A percentile compares a stretch with the other conserved stretches of the same genome.
These are phyloP conservation scores for Thermochaetoides dissita DNA, from an alignment of 2,329 filamentous ascomycete species.

Conservation along the genomic window DNA sequence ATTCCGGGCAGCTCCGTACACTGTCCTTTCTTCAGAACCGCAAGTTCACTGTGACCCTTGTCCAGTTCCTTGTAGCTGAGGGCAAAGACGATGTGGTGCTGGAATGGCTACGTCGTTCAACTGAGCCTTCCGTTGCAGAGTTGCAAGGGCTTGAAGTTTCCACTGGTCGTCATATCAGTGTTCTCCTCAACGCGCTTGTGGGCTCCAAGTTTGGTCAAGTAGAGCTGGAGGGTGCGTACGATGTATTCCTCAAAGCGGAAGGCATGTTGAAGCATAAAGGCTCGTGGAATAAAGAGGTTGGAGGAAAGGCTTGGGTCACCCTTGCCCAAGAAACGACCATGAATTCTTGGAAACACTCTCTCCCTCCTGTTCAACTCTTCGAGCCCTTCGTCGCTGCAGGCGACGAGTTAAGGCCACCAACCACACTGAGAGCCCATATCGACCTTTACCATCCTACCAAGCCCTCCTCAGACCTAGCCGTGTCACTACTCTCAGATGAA, in stretches of 20 bases:
- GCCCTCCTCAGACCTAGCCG: conserved; percentile 32
- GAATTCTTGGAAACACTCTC: conserved; percentile 29
- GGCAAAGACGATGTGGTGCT: conserved; percentile 36
- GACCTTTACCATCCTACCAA: conserved; percentile 39
- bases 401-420: conserved; percentile 23
- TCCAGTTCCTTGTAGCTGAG: conserved; percentile 39
- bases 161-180: not conserved
- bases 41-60: conserved; percentile 26
- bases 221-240: conserved; percentile 35
- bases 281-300: too few species aligned
- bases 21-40: conserved; percentile 30
- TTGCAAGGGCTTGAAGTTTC: too few species aligned
- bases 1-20: conserved; percentile 32
- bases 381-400: conserved; percentile 38
- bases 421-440: conserved; percentile 38
- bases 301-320: conserved; percentile 26
- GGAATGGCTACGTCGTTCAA: conserved; percentile 26
- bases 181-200: conserved; percentile 27
- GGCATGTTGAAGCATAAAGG: conserved; percentile 22
- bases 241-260: conserved; percentile 32
- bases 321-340: conserved; percentile 41
- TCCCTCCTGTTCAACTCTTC: conserved; percentile 34
- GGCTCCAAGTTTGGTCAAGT: conserved; percentile 22
- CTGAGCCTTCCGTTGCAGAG: too few species aligned
- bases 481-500: conserved; percentile 14